These are phyloP conservation scores for Kodamaea alishanica DNA, from an alignment of 1,139 yeast genomes.

Conservation along the genomic window DNA sequence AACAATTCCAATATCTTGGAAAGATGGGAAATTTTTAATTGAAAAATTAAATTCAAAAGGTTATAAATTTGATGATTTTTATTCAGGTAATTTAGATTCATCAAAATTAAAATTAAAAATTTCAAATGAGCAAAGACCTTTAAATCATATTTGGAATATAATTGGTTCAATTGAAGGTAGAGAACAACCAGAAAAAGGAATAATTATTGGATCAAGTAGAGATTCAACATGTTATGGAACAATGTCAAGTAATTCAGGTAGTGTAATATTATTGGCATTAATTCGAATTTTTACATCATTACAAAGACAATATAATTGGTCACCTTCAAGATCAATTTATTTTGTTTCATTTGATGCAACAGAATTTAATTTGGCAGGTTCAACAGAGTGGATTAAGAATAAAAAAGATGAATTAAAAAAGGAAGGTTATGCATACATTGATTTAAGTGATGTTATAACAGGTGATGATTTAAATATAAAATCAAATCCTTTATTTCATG, in stretches of 20 bases:
- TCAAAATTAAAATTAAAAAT: slow-evolving; percentile 36
- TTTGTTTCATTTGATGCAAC: slow-evolving; percentile 87
- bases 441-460: slow-evolving; percentile 68
- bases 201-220: slow-evolving; percentile 80
- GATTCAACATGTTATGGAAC: slow-evolving; percentile 81
- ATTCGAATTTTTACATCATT: slow-evolving; percentile 68
- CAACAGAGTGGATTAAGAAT: slow-evolving; percentile 72
- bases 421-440: slow-evolving; percentile 72
- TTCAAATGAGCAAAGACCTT: slow-evolving; percentile 48
- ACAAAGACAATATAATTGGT: slow-evolving; percentile 68
- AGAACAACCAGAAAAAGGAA: slow-evolving; percentile 72
- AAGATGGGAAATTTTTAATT: slow-evolving; percentile 57
- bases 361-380: slow-evolving; percentile 79
- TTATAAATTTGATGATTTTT: slow-evolving; percentile 26
- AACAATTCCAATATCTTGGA: slow-evolving; percentile 69
- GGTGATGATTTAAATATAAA: slow-evolving; percentile 57
- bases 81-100: slow-evolving; percentile 24
- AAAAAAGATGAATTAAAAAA: slow-evolving; percentile 50
- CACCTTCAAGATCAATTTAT: slow-evolving; percentile 76
- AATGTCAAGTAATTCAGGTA: slow-evolving; percentile 69
- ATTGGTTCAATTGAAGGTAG: slow-evolving; percentile 74
- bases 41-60: slow-evolving; percentile 49
- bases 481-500: slow-evolving; percentile 64
- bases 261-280: slow-evolving; percentile 67
- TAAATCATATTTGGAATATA: slow-evolving; percentile 75